Percentiles rank a stretch among this genome's conserved stretches.
Conservation (phyloP, 176 grass and related monocot species). For the Otatea glauca region DNA sequence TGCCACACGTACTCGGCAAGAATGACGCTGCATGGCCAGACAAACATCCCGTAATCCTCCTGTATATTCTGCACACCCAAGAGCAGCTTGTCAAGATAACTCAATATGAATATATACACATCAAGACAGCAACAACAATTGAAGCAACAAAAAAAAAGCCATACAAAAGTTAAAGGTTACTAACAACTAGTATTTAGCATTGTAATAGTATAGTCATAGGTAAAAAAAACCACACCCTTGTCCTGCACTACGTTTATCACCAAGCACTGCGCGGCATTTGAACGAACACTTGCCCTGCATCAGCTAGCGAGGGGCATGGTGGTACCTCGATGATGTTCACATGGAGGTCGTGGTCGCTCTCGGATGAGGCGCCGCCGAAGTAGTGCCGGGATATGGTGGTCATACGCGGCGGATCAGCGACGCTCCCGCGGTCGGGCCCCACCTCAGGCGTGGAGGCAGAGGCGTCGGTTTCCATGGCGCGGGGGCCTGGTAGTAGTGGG, state of each 20-base stretch:
- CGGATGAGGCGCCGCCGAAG: conserved; percentile 65
- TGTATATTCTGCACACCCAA: conserved; percentile 55
- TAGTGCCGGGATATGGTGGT: conserved; percentile 68
- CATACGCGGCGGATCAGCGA: conserved; percentile 33
- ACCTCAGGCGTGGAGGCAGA: neutral
- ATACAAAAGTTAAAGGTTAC: neutral
- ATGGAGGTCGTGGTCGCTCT: conserved; percentile 51
- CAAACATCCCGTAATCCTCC: conserved; percentile 97
- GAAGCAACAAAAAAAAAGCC: neutral
- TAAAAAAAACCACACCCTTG: neutral
- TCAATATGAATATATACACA: neutral
- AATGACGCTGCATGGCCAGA: conserved; percentile 83
- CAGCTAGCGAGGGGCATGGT: neutral
- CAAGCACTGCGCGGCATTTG: conserved; percentile 8
- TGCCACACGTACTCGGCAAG: conserved; percentile 89
- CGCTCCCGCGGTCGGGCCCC: neutral
- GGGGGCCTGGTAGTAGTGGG: no score
- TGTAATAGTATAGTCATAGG: neutral
- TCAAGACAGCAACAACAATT: neutral
- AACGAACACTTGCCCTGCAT: neutral
- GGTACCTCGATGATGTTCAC: conserved; percentile 74
- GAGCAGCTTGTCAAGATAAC: neutral
- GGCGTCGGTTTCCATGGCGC: conserved; percentile 23
- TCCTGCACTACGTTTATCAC: neutral
- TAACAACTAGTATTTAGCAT: no score